Evolutionary conservation across 352 stramenopile species (phyloP), one percentile per base, ranked within the genome.

Genomic region (Phytopythium vexans): DNA sequence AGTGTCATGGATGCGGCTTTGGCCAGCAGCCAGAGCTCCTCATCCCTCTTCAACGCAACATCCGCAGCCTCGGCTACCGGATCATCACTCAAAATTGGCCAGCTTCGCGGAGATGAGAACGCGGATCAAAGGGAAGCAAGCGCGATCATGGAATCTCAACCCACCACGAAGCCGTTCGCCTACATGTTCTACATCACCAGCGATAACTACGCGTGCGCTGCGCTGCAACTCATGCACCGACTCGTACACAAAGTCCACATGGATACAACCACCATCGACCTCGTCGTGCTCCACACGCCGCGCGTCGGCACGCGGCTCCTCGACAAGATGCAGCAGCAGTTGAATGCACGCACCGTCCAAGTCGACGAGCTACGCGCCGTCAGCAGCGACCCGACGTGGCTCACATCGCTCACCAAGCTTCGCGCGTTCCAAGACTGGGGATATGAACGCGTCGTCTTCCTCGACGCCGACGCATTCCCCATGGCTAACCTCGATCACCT

Each of bases 171-270:
- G 34, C 32, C 32, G 9, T 43, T 60, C 41, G 58, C 63, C 14
- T 71, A 71, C 43, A 55, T 71, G 49, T 56, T 71, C 49, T 72
- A 72, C 56, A 41, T 62, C 36, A 72, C 59, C 3, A 53, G 48
- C 14, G 56, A 57, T 15, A 58, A 37, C 16, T 61, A 62, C 47
- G 59, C 54, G 3, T 72, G 64, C 39, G 49, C 62, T 0, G 59
- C 55, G 16, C 42, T 72, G 1, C 52, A 66, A 44, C 32, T 68
- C 16, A 62, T 68, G 36, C 15, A 47, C 8, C 38, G 38, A 1
- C 62, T 66, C 38, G 38, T 56, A 1, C 9, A 59, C 45, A 53
- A 31, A 21, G 41, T 62, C 12, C 12, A 56, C 1, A 66, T 58
- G 59, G 39, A 66, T 42, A 15, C 49, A 8, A 44, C 41, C 6